These are phyloP conservation scores for Platanthera guangdongensis DNA, from an alignment of 106 monocot species.

Conservation along the genomic window DNA sequence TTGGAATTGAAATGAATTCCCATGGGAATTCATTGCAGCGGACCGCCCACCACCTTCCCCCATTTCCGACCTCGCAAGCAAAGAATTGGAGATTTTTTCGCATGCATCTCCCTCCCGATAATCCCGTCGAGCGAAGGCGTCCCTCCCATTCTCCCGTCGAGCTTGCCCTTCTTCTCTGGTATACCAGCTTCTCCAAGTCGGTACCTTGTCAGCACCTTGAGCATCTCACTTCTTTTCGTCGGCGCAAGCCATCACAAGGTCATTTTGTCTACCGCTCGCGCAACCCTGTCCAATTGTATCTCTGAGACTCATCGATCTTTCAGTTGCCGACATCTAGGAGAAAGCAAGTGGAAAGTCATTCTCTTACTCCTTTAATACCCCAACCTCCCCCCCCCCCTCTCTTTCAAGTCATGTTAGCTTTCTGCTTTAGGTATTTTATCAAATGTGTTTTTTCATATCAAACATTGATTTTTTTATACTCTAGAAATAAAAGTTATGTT, in stretches of 20 bases:
- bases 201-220: not conserved
- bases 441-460: not conserved
- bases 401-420: not conserved
- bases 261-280: slow-evolving; percentile 33
- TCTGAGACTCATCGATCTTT: slow-evolving; percentile 75
- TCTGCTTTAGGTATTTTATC: not conserved
- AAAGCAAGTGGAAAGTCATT: slow-evolving; percentile 58
- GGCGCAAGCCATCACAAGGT: slow-evolving; percentile 41
- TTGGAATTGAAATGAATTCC: too few species aligned
- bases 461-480: not conserved
- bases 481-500: not conserved
- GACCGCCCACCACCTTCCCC: too few species aligned
- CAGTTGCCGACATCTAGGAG: slow-evolving; percentile 46
- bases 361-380: not conserved
- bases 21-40: too few species aligned
- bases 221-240: slow-evolving; percentile 23
- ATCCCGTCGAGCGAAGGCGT: too few species aligned
- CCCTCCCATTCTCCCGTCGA: too few species aligned
- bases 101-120: too few species aligned
- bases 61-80: too few species aligned
- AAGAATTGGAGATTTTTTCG: too few species aligned
- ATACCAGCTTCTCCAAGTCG: not conserved
- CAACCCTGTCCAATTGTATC: slow-evolving; percentile 47
- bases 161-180: not conserved
- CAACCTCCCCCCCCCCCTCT: not conserved